Evolutionary conservation across 345 rosid species (phyloP).

Genomic region (Citrus reticulata): DNA sequence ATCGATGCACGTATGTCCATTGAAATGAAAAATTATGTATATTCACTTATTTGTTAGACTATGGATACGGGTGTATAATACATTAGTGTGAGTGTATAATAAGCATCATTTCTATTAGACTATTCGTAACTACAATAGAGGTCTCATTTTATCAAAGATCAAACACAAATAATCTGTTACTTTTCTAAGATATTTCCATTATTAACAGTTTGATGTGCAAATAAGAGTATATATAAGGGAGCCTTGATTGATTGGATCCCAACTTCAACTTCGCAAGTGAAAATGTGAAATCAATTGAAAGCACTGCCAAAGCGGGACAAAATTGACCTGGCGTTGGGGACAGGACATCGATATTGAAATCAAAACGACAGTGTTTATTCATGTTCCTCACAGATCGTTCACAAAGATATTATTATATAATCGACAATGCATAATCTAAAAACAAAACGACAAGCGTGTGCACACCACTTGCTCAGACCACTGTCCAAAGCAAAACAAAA

Average conservation of each 20-base stretch:
- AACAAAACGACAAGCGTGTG: constrained; percentile 32
- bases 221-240: too few relatives aligned
- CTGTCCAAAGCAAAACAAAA: neutral
- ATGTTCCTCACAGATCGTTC: neutral
- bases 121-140: too few relatives aligned
- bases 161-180: too few relatives aligned
- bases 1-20: too few relatives aligned
- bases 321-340: neutral
- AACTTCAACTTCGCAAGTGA: neutral
- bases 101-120: too few relatives aligned
- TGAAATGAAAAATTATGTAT: accelerated
- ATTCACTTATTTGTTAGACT: too few relatives aligned
- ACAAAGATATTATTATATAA: neutral
- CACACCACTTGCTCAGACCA: neutral
- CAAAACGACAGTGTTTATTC: neutral
- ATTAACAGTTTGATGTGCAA: too few relatives aligned
- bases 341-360: too few relatives aligned
- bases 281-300: neutral
- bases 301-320: neutral
- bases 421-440: neutral
- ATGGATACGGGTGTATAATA: too few relatives aligned
- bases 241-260: neutral
- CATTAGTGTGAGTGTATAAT: too few relatives aligned
- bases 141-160: too few relatives aligned
- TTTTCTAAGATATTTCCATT: too few relatives aligned